Evolutionary conservation across 2,329 filamentous ascomycete species (phyloP).

Genomic region (Fusarium mangiferae): DNA sequence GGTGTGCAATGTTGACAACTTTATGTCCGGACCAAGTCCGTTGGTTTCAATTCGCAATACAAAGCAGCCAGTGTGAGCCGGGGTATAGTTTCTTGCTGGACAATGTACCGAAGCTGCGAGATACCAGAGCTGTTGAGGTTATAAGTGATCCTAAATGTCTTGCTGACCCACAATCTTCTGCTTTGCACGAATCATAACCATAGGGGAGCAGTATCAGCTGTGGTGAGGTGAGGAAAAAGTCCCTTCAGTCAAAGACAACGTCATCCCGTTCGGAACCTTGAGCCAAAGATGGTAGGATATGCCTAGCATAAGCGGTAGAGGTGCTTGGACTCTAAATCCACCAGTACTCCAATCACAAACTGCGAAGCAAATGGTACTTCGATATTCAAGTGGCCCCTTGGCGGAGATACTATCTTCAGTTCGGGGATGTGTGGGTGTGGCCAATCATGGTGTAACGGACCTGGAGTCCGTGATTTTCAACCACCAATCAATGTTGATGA

Average conservation of each 20-base stretch:
- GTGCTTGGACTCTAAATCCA: neutral
- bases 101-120: neutral
- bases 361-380: neutral
- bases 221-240: neutral
- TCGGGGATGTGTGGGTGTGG: neutral
- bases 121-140: neutral
- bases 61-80: neutral
- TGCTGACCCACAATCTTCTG: neutral
- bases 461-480: neutral
- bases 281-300: neutral
- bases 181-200: neutral
- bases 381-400: neutral
- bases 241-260: neutral
- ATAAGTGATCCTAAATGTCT: neutral
- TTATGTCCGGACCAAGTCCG: constrained; percentile 1
- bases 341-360: neutral
- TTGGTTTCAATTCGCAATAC: neutral
- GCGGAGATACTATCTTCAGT: neutral
- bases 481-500: neutral
- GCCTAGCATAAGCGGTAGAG: neutral
- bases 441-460: neutral
- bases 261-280: constrained; percentile 5
- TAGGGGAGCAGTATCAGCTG: neutral
- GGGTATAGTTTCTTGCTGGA: neutral
- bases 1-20: neutral